Percentiles rank a stretch among this genome's conserved stretches.
Conservation (phyloP, 2,329 filamentous ascomycete species). For the Cercospora janseana region DNA sequence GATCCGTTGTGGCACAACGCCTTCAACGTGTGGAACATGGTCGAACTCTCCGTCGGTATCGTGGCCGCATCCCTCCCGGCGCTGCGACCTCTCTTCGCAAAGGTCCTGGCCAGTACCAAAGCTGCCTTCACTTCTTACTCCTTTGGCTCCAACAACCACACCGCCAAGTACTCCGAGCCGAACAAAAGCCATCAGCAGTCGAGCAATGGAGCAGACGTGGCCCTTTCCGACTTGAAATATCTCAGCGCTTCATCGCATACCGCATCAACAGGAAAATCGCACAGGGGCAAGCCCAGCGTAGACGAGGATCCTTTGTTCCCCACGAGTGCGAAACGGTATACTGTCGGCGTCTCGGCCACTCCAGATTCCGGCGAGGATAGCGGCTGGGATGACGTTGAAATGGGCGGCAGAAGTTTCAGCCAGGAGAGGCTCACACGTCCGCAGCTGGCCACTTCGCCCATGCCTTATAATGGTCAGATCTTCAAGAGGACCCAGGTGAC, state of each 20-base stretch:
- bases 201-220: slow-evolving; percentile 6
- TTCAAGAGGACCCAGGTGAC: slow-evolving; percentile 14
- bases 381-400: slow-evolving; percentile 19
- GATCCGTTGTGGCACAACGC: slow-evolving; percentile 42
- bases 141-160: slow-evolving; percentile 10
- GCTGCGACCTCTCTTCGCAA: slow-evolving; percentile 33
- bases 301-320: slow-evolving; percentile 1
- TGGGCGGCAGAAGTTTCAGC: slow-evolving; percentile 12
- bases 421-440: slow-evolving; percentile 20
- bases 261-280: slow-evolving; percentile 9
- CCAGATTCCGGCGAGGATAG: slow-evolving; percentile 17
- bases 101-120: slow-evolving; percentile 22
- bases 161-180: slow-evolving; percentile 8
- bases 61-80: slow-evolving; percentile 46
- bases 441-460: background rate
- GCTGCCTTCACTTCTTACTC: slow-evolving; percentile 11
- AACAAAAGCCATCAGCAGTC: background rate
- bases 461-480: background rate
- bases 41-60: slow-evolving; percentile 48
- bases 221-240: slow-evolving; percentile 16
- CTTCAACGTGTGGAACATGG: slow-evolving; percentile 48
- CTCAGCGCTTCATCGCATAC: slow-evolving; percentile 4
- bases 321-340: slow-evolving; percentile 4
- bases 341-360: slow-evolving; percentile 15
- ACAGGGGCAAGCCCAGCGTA: slow-evolving; percentile 1